A percentile compares a stretch with the other conserved stretches of the same genome.
Evolutionary conservation across 2,329 filamentous ascomycete genomes (phyloP).

Genomic region (Alternaria hordeiaustralica): DNA sequence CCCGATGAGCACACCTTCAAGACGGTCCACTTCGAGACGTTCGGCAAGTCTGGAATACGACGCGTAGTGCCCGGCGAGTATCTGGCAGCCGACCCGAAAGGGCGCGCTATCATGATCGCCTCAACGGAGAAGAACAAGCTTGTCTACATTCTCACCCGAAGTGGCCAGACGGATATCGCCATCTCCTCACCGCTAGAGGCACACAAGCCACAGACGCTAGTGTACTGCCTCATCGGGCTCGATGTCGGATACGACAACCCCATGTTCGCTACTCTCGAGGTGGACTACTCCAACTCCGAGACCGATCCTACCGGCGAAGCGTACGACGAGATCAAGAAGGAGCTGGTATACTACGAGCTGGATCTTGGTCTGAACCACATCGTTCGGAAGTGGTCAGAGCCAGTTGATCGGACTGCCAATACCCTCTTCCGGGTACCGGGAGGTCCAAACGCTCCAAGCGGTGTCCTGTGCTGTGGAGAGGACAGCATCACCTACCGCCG

Average conservation of each 20-base stretch:
- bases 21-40: constrained; percentile 93
- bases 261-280: constrained; percentile 91
- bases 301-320: constrained; percentile 88
- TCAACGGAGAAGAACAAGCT: constrained; percentile 99
- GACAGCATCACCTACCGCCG: constrained; percentile 98
- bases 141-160: constrained; percentile 96
- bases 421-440: constrained; percentile 95
- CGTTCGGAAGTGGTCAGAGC: constrained; percentile 93
- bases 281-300: constrained; percentile 90
- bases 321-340: constrained; percentile 81
- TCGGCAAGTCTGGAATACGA: constrained; percentile 93
- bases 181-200: constrained; percentile 98
- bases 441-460: constrained; percentile 90
- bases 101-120: constrained; percentile 90
- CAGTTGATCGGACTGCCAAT: constrained; percentile 86
- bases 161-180: constrained; percentile 90
- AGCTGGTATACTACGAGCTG: constrained; percentile 95
- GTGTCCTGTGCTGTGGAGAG: constrained; percentile 91
- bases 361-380: constrained; percentile 97
- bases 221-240: constrained; percentile 84
- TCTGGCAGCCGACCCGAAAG: constrained; percentile 92
- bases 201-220: constrained; percentile 88
- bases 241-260: constrained; percentile 98
- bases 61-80: constrained; percentile 96
- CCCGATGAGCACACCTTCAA: constrained; percentile 86